These are phyloP conservation scores for Pestalotiopsis sp. DNA, from an alignment of 2,329 filamentous ascomycete genomes.

Conservation along the genomic window DNA sequence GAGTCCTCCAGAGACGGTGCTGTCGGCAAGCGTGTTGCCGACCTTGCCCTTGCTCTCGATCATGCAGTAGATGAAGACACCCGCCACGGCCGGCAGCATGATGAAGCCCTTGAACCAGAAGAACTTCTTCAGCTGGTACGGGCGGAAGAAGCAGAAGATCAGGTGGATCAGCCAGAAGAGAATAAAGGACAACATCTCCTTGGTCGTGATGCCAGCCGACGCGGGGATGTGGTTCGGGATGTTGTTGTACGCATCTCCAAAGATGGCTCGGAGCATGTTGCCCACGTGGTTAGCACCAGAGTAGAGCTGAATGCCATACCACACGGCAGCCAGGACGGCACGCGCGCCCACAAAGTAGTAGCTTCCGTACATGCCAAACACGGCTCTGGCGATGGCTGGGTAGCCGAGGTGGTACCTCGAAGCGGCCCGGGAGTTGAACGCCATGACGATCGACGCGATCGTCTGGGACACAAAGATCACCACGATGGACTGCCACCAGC, in stretches of 20 bases:
- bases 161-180: conserved; percentile 42
- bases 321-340: conserved; percentile 40
- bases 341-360: conserved; percentile 46
- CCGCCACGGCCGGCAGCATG: conserved; percentile 35
- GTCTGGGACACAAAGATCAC: conserved; percentile 46
- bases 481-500: conserved; percentile 47
- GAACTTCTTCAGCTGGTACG: conserved; percentile 46
- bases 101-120: conserved; percentile 47
- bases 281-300: conserved; percentile 6
- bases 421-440: conserved; percentile 46
- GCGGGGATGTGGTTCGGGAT: conserved; percentile 41
- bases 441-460: conserved; percentile 45
- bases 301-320: conserved; percentile 12
- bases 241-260: conserved; percentile 35
- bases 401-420: conserved; percentile 45
- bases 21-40: background rate
- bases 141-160: conserved; percentile 44
- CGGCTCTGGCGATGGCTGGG: conserved; percentile 38
- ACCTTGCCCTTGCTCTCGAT: conserved; percentile 8
- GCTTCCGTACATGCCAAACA: conserved; percentile 44
- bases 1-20: conserved; percentile 1
- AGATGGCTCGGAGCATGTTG: conserved; percentile 29
- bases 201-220: conserved; percentile 40
- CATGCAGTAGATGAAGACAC: conserved; percentile 13
- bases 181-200: conserved; percentile 40